Evolutionary conservation across 2,329 filamentous ascomycete species (phyloP), one percentile per base, ranked within the genome.

Genomic region (Chaetomium sp.): DNA sequence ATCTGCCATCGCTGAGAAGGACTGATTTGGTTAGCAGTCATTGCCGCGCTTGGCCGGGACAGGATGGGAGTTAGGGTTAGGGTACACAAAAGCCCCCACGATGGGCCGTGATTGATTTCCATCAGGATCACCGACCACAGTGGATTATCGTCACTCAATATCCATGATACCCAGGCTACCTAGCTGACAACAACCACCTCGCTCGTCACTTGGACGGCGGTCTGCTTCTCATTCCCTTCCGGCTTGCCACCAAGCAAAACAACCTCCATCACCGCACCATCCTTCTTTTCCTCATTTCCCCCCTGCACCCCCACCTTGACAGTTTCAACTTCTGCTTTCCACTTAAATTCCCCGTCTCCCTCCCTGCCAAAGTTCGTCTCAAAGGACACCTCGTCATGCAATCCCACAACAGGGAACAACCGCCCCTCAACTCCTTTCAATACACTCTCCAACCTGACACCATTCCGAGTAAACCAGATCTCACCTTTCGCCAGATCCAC

Each of bases 401-500:
- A n/a, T 9, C 69, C 69, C 21, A 69, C 47, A 35, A 69, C 50
- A 2, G 68, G 68, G 19, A 66, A 68, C 62, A 71, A 6, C 57
- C 68, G 47, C 7, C 69, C 68, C 29, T 64, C 45, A 3, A 68
- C 65, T 5, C 51, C 61, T 19, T 54, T 59, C 5, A 67, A 54
- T 29, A 25, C 47, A 31, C 19, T 38, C 12, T 47, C 60, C 29
- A 68, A 3, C 35, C 51, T 55, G 9, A 58, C 42, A 9, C 68
- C 69, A 33, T 71, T 70, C 59, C 42, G 62, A 21, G 69, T 69
- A 21, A 65, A 69, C 67, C 65, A 70, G 2, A 68, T 63, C 54
- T 62, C 54, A 1, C 62, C 56, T 47, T 29, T 38, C 1, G 3
- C 63, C 56, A 70, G 27, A 38, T 71, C 68, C 25, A 71, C 69